Base-by-base conservation (phyloP, 2,329 filamentous ascomycete genomes). In the Xylariaceae sp. region DNA sequence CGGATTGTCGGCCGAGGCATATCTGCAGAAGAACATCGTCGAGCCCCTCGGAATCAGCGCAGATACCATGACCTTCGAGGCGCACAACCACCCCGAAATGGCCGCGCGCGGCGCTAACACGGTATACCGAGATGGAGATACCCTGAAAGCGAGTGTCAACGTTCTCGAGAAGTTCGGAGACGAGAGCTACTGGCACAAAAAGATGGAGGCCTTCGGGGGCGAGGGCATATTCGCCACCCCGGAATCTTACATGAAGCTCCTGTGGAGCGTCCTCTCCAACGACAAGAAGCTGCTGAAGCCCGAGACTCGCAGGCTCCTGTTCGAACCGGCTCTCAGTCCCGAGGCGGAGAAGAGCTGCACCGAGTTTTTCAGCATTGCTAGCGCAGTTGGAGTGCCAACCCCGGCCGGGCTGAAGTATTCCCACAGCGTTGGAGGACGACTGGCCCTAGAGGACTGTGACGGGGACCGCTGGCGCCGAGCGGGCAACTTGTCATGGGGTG, bases 211-310 rank as follows among this genome's bases (percentile, higher is more conserved):
- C 8, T 63, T 63, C 39, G 73, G 71, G 18, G 74, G 73, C 0
- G 65, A 69, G 44, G 72, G 72, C 1, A 44, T 66, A 4, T 72
- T 63, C 49, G 69, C 69, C 2, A 63, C 67, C 2, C 67, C 74
- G 5, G 34, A 56, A 0, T 72, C 77, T 19, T 81, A 76, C 53
- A 56, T 75, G 48, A 71, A 71, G 34, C 63, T 82, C 5, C 61
- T 79, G 2, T 67, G 66, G 2, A 78, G 76, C 1, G 61, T 83
- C 1, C 67, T 81, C 0, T 63, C 66, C 1, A 73, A 80, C 43
- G 78, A 82, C 49, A 74, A 72, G 3, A 74, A 71, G 40, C 58
- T 83, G 0, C 69, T 83, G 6, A 70, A 65, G 18, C 66, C 68
- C 0, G 64, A 64, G 3, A 77, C 72, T 0, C 70, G 75, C 0